Percentiles rank a stretch among this genome's conserved stretches.
Conservation (phyloP, 2,329 filamentous ascomycete species). For the Phyllosticta ampelicida region DNA sequence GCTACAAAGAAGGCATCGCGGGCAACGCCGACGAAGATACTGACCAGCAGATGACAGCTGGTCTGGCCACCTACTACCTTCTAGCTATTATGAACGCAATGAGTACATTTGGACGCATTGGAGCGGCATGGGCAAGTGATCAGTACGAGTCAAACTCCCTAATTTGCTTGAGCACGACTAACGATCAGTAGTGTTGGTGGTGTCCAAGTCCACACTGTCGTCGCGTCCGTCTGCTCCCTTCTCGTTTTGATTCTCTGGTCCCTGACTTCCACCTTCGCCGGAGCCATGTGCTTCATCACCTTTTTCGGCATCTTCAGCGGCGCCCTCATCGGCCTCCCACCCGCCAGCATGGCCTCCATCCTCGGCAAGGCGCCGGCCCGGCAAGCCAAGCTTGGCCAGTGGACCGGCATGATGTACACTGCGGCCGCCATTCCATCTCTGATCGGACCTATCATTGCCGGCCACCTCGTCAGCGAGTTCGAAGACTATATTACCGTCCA, state of each 20-base stretch:
- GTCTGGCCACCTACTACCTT: constrained; percentile 38
- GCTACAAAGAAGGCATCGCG: constrained; percentile 23
- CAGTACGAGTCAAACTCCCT: constrained; percentile 14
- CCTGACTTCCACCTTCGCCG: constrained; percentile 24
- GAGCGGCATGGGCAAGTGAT: constrained; percentile 36
- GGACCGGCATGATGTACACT: constrained; percentile 44
- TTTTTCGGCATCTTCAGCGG: constrained; percentile 40
- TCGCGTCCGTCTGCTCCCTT: constrained; percentile 32
- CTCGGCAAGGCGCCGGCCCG: constrained; percentile 24
- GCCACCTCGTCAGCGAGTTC: constrained; percentile 33
- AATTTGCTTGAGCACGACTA: neutral
- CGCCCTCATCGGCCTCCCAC: constrained; percentile 40
- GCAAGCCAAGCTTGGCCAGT: constrained; percentile 37
- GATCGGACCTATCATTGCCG: constrained; percentile 37
- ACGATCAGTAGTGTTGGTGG: constrained; percentile 26
- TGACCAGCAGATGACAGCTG: constrained; percentile 13
- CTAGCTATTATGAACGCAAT: constrained; percentile 41
- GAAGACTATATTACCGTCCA: constrained; percentile 36
- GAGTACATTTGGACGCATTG: constrained; percentile 37
- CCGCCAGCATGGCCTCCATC: constrained; percentile 39
- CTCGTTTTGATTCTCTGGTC: constrained; percentile 37
- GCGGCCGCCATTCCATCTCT: constrained; percentile 35
- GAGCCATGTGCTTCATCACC: constrained; percentile 38
- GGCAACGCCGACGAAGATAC: constrained; percentile 11
- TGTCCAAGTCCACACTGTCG: constrained; percentile 35